phyloP scores from a whole-genome alignment of 106 monocot genomes.

The Acorus calamus region DNA sequence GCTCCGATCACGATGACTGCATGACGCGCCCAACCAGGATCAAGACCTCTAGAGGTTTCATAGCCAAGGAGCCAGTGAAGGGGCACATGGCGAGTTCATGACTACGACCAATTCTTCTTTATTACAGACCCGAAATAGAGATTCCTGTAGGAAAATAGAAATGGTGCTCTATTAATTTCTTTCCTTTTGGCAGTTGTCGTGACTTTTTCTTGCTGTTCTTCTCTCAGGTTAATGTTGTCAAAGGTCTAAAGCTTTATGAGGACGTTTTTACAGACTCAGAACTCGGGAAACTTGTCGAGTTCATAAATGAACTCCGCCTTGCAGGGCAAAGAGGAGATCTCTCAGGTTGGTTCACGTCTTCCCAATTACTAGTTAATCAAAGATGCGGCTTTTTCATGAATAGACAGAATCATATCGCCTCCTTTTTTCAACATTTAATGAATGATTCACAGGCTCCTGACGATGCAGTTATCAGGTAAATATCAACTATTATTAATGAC shows the following conservation, averaged over 20 bases:
- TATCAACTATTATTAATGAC: too few species aligned
- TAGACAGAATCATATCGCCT: too few species aligned
- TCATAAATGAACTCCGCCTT: conserved; percentile 69
- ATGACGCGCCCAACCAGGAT: conserved; percentile 44
- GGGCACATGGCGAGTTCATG: conserved; percentile 92
- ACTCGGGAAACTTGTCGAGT: conserved; percentile 55
- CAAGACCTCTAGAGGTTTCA: conserved; percentile 76
- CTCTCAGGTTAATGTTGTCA: conserved; percentile 84
- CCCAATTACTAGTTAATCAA: neutral
- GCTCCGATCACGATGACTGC: conserved; percentile 60
- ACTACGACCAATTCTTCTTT: conserved; percentile 16
- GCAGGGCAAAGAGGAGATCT: conserved; percentile 76
- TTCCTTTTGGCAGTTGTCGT: neutral
- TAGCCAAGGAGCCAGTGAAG: conserved; percentile 80
- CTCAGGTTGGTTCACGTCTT: conserved; percentile 38
- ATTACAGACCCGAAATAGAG: conserved; percentile 32
- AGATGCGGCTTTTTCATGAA: neutral
- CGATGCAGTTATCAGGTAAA: too few species aligned
- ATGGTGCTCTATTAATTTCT: conserved; percentile 2
- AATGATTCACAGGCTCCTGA: too few species aligned
- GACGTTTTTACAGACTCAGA: conserved; percentile 74
- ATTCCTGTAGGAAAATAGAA: conserved; percentile 27
- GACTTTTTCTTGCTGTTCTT: neutral
- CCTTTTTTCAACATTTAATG: too few species aligned
- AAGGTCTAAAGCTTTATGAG: conserved; percentile 88